Percentiles rank a stretch among this genome's conserved stretches.
These are phyloP conservation scores for Diaporthe nobilis DNA, from an alignment of 2,329 filamentous ascomycete genomes.

Conservation along the genomic window DNA sequence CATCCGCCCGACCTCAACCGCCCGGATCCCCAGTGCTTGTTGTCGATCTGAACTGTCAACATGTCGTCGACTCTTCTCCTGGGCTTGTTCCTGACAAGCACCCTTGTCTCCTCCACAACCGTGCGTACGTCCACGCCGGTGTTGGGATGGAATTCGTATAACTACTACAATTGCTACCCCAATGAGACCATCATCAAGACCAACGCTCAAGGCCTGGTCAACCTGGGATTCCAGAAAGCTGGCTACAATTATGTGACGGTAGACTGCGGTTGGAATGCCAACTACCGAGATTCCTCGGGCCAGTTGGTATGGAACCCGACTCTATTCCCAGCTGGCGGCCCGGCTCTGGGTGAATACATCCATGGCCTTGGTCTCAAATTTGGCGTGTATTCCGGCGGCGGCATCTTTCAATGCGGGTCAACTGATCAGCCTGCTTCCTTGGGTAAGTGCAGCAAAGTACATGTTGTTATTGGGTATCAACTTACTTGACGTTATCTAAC, in stretches of 20 bases:
- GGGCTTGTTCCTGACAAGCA: constrained; percentile 29
- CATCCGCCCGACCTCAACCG: background rate
- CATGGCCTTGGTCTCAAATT: constrained; percentile 64
- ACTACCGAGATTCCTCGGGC: constrained; percentile 57
- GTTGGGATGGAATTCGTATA: constrained; percentile 73
- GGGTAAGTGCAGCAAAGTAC: constrained; percentile 48
- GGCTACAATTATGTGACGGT: constrained; percentile 71
- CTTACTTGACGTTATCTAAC: background rate
- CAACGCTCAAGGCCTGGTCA: constrained; percentile 67
- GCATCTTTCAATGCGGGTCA: constrained; percentile 60
- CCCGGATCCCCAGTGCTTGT: background rate
- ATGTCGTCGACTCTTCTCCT: constrained; percentile 20
- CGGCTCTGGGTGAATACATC: constrained; percentile 63
- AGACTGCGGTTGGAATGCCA: constrained; percentile 70
- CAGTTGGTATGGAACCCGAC: constrained; percentile 64
- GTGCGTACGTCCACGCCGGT: constrained; percentile 52
- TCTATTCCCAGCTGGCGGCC: constrained; percentile 65
- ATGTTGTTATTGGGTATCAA: background rate
- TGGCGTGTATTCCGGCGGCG: constrained; percentile 67
- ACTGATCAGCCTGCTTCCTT: constrained; percentile 59
- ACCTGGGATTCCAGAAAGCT: constrained; percentile 63
- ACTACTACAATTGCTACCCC: constrained; percentile 65
- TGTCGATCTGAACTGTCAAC: constrained; percentile 6
- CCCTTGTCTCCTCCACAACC: constrained; percentile 35
- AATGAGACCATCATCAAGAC: constrained; percentile 63